Conservation (phyloP, 257 asterid species). For the Lycium ferocissimum region DNA sequence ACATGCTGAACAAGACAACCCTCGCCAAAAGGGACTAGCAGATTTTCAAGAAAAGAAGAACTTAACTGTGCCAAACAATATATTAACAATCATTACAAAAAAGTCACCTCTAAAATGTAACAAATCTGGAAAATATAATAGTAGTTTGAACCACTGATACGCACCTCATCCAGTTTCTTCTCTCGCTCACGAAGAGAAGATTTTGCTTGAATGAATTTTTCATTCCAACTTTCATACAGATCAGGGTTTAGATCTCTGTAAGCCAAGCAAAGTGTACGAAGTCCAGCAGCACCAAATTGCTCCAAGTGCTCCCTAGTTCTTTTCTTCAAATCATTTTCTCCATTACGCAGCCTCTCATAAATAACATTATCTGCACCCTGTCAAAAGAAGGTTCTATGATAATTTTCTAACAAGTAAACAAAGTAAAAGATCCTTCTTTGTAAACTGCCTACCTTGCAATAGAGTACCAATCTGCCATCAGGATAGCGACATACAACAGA, state of each 20-base stretch:
- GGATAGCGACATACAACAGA: conserved; percentile 99
- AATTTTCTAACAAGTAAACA: conserved; percentile 35
- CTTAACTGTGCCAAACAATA: background rate
- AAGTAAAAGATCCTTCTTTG: conserved; percentile 27
- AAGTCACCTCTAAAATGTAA: background rate
- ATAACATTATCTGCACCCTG: conserved; percentile 99
- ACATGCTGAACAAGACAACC: background rate
- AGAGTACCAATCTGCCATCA: conserved; percentile 96
- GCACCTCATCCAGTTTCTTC: conserved; percentile 97
- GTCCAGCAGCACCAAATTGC: conserved; percentile 95
- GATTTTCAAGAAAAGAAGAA: background rate
- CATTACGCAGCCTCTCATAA: conserved; percentile 64
- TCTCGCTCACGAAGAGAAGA: conserved; percentile 96
- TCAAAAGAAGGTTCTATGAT: conserved; percentile 34
- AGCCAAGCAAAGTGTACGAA: conserved; percentile 98
- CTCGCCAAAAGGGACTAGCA: conserved; percentile 12
- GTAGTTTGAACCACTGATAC: conserved; percentile 20
- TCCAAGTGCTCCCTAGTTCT: conserved; percentile 91
- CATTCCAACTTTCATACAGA: conserved; percentile 89
- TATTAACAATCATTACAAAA: conserved; percentile 1
- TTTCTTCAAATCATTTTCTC: conserved; percentile 76
- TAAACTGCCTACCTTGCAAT: conserved; percentile 82
- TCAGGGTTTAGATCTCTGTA: conserved; percentile 76
- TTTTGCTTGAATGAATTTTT: conserved; percentile 95
- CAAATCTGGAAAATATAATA: background rate